A percentile compares a stretch with the other conserved stretches of the same genome.
phyloP scores from a whole-genome alignment of 495 filamentous ascomycete genomes.

The Melanomma pulvis-pyrius region DNA sequence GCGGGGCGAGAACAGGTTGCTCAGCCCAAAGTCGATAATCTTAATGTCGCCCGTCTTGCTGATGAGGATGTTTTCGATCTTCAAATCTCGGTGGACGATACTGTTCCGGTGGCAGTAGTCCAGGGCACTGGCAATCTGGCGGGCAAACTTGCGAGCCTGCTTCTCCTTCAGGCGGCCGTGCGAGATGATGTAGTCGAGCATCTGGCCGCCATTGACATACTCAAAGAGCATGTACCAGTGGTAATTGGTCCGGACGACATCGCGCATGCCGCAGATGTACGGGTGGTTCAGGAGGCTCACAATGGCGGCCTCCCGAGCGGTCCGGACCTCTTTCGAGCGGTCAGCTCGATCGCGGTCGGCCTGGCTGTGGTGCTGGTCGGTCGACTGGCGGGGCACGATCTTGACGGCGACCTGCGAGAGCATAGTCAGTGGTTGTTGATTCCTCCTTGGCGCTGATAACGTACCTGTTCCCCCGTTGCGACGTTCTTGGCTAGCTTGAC shows the following conservation, averaged over 20 bases:
- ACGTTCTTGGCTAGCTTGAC: constrained; percentile 89
- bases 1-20: constrained; percentile 90
- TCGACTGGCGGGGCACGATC: constrained; percentile 90
- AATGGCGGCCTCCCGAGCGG: constrained; percentile 94
- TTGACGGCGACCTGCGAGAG: constrained; percentile 85
- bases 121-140: constrained; percentile 96
- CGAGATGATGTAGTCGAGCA: constrained; percentile 99
- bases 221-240: constrained; percentile 99
- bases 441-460: background rate
- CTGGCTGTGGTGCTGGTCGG: constrained; percentile 78
- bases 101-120: constrained; percentile 99
- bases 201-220: constrained; percentile 98
- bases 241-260: constrained; percentile 92
- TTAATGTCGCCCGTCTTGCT: constrained; percentile 99
- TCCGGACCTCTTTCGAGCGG: constrained; percentile 94
- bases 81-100: constrained; percentile 96
- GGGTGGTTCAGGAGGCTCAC: constrained; percentile 93
- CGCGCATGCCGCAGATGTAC: constrained; percentile 95
- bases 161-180: constrained; percentile 98
- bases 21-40: constrained; percentile 98
- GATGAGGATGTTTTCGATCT: constrained; percentile 99
- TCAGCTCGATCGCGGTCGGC: constrained; percentile 86
- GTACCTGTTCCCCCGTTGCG: constrained; percentile 66
- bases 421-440: background rate
- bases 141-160: constrained; percentile 94